Conservation (phyloP, 805 yeast species). For the Candida lessepsii region DNA sequence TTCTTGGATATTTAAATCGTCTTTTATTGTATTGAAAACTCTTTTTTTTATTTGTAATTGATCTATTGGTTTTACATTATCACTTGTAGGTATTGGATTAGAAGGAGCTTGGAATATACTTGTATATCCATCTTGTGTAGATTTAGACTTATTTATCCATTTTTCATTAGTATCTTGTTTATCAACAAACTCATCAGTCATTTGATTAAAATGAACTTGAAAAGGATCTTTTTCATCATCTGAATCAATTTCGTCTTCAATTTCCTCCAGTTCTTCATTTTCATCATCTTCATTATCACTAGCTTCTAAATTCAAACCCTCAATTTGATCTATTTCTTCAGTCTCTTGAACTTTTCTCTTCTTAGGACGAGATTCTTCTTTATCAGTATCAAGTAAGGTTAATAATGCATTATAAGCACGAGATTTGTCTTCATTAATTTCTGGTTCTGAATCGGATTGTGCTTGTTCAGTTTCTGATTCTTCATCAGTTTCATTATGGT, state of each 20-base stretch:
- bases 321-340: slow-evolving; percentile 32
- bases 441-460: slow-evolving; percentile 17
- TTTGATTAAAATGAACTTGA: slow-evolving; percentile 66
- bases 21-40: slow-evolving; percentile 22
- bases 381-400: slow-evolving; percentile 55
- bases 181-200: slow-evolving; percentile 36
- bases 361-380: slow-evolving; percentile 11
- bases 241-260: slow-evolving; percentile 26
- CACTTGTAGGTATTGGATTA: slow-evolving; percentile 15
- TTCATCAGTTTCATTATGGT: slow-evolving; percentile 9
- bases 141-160: slow-evolving; percentile 28
- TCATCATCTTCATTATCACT: slow-evolving; percentile 20
- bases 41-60: slow-evolving; percentile 31
- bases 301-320: slow-evolving; percentile 29
- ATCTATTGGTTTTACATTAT: slow-evolving; percentile 9
- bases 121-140: slow-evolving; percentile 24
- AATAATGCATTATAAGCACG: slow-evolving; percentile 67
- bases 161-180: slow-evolving; percentile 22
- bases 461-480: slow-evolving; percentile 11
- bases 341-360: slow-evolving; percentile 15
- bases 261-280: slow-evolving; percentile 21
- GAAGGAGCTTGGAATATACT: slow-evolving; percentile 35
- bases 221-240: slow-evolving; percentile 65
- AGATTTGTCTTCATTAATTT: slow-evolving; percentile 25
- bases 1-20: slow-evolving; percentile 39